phyloP scores from a whole-genome alignment of 2,329 filamentous ascomycete genomes.

The Alternaria hordeiaustralica region DNA sequence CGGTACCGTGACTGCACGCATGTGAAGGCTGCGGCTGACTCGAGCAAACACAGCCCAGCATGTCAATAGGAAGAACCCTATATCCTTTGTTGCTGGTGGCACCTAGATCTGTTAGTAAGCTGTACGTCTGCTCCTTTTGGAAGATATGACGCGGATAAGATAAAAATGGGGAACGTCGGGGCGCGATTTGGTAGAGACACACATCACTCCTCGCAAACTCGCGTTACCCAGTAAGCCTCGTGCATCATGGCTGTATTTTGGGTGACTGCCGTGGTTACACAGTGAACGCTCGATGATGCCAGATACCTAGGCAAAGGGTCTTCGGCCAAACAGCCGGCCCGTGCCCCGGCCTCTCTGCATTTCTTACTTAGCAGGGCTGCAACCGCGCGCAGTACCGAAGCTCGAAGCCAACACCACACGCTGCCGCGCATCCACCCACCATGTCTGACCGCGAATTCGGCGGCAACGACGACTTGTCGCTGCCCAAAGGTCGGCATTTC shows the following conservation, averaged over 20 bases:
- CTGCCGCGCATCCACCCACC: conserved; percentile 26
- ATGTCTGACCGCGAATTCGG: conserved; percentile 54
- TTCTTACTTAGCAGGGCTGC: conserved; percentile 11
- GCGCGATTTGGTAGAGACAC: not conserved
- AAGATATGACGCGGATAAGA: conserved; percentile 6
- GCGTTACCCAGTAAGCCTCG: not conserved
- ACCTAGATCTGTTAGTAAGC: not conserved
- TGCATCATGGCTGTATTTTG: not conserved
- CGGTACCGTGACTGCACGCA: not conserved
- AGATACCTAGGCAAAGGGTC: conserved; percentile 2
- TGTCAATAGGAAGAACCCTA: not conserved
- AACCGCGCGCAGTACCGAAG: conserved; percentile 4
- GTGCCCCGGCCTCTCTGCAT: conserved; percentile 5
- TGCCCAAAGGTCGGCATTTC: conserved; percentile 47
- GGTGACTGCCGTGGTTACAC: not conserved
- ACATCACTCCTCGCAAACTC: not conserved
- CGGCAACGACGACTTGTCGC: conserved; percentile 52
- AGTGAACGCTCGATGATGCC: not conserved
- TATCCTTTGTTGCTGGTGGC: not conserved
- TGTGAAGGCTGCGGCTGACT: conserved; percentile 6
- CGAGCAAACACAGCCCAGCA: not conserved
- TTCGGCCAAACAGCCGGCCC: conserved; percentile 18
- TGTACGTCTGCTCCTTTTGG: not conserved
- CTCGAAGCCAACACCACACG: conserved; percentile 11
- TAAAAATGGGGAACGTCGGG: conserved; percentile 7